Evolutionary conservation across 768 basidiomycete genomes (phyloP).

Genomic region (Mycena sanguinolenta): DNA sequence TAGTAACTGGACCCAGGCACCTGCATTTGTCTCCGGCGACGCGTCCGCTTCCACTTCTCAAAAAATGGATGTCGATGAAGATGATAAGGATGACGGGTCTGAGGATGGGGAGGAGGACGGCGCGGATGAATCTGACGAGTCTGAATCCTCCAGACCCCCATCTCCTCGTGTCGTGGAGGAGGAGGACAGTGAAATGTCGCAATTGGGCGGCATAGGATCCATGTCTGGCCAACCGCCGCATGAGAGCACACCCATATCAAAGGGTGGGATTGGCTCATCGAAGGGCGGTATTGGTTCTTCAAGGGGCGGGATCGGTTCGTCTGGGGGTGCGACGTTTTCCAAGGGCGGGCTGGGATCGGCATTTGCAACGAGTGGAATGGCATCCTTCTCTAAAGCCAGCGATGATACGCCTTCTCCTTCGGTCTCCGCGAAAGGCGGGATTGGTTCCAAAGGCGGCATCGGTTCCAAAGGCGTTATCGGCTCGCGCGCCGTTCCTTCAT

Average conservation of each 20-base stretch:
- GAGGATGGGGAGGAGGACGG: conserved; percentile 54
- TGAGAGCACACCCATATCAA: conserved; percentile 40
- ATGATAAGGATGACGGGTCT: conserved; percentile 45
- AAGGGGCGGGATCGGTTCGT: too few relatives aligned
- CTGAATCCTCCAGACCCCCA: conserved; percentile 65
- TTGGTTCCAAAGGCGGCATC: conserved; percentile 38
- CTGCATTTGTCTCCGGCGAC: conserved; percentile 78
- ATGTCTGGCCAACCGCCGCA: conserved; percentile 39
- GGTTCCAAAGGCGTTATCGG: conserved; percentile 34
- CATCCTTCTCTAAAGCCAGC: conserved; percentile 33
- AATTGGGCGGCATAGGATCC: conserved; percentile 60
- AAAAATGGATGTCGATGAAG: conserved; percentile 57
- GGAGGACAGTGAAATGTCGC: conserved; percentile 51
- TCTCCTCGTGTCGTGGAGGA: conserved; percentile 69
- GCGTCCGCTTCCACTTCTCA: conserved; percentile 45
- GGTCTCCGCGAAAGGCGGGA: conserved; percentile 43
- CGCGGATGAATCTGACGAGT: conserved; percentile 57
- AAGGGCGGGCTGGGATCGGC: conserved; percentile 34
- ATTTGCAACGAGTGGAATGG: conserved; percentile 32
- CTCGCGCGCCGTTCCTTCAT: conserved; percentile 32
- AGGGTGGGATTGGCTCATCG: conserved; percentile 58
- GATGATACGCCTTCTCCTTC: conserved; percentile 20
- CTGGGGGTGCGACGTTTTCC: conserved; percentile 20
- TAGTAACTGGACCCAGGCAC: conserved; percentile 82
- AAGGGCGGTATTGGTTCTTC: too few relatives aligned